Conservation (phyloP, 192 early-diverging fungal species). For the Backusella luteola region DNA sequence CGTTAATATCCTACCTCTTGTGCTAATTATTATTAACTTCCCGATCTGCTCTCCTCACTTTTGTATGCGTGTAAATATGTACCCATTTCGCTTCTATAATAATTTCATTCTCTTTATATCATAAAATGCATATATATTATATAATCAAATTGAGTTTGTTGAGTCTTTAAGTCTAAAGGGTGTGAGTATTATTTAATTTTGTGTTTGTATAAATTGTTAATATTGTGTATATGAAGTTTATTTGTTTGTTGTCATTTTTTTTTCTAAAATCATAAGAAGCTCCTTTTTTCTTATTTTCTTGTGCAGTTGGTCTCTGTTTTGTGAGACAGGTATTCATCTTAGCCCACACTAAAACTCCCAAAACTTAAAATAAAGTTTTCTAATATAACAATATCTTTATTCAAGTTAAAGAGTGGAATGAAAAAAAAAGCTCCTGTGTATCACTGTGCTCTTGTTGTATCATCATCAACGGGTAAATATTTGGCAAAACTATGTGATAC, state of each 20-base stretch:
- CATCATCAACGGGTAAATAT: too few species aligned
- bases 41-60: not conserved
- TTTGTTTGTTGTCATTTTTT: not conserved
- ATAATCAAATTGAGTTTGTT: not conserved
- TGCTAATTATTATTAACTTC: not conserved
- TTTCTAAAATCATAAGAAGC: not conserved
- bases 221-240: not conserved
- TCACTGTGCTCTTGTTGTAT: too few species aligned
- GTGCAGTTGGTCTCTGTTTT: not conserved
- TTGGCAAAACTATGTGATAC: too few species aligned
- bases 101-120: not conserved
- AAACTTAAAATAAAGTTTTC: not conserved
- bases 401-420: too few species aligned
- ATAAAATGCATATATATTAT: not conserved
- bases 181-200: not conserved
- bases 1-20: not conserved
- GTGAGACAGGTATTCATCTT: not conserved
- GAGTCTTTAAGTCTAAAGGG: not conserved
- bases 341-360: not conserved
- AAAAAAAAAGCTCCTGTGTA: too few species aligned
- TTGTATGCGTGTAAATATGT: not conserved
- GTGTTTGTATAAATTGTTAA: not conserved
- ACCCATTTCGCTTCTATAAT: not conserved
- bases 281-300: not conserved
- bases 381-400: not conserved